Percentiles rank a stretch among this genome's conserved stretches.
These are phyloP conservation scores for Salix exigua DNA, from an alignment of 345 rosid genomes.

Conservation along the genomic window DNA sequence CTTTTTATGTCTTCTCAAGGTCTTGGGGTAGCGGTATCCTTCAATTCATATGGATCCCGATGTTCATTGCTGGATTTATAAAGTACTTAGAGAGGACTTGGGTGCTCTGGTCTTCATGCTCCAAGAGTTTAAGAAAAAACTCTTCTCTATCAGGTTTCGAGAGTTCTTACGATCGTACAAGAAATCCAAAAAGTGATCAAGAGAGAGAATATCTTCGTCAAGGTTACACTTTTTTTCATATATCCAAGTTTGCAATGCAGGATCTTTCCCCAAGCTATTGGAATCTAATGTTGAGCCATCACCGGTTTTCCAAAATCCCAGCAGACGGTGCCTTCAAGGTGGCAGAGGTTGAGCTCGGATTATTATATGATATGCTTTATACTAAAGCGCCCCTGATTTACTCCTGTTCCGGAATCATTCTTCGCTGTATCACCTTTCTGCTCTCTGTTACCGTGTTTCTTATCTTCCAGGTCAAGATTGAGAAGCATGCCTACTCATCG, in stretches of 20 bases:
- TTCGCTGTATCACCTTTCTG: conserved; percentile 8
- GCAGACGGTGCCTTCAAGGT: too few relatives aligned
- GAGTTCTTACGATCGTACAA: too few relatives aligned
- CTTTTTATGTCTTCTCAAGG: too few relatives aligned
- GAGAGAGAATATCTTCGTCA: background rate
- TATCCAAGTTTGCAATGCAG: background rate
- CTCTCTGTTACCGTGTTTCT: conserved; percentile 8
- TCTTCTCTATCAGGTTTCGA: rapidly evolving
- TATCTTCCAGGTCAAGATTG: conserved; percentile 5
- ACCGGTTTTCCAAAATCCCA: rapidly evolving
- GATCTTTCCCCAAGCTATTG: background rate
- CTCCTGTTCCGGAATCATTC: conserved; percentile 11
- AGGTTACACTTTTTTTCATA: background rate
- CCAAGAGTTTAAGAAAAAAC: background rate
- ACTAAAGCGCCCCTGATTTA: too few relatives aligned
- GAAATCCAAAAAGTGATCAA: background rate
- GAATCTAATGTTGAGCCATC: background rate
- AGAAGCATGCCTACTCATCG: background rate
- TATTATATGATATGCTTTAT: too few relatives aligned
- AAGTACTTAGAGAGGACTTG: too few relatives aligned
- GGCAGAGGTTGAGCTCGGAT: too few relatives aligned
- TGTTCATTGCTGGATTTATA: too few relatives aligned
- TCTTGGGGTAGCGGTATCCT: too few relatives aligned
- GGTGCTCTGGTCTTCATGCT: too few relatives aligned
- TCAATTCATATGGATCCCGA: too few relatives aligned